Percentiles rank a stretch among this genome's conserved stretches.
phyloP scores from a whole-genome alignment of 1,284 basidiomycete genomes.

The Xerocomus amazonicus region DNA sequence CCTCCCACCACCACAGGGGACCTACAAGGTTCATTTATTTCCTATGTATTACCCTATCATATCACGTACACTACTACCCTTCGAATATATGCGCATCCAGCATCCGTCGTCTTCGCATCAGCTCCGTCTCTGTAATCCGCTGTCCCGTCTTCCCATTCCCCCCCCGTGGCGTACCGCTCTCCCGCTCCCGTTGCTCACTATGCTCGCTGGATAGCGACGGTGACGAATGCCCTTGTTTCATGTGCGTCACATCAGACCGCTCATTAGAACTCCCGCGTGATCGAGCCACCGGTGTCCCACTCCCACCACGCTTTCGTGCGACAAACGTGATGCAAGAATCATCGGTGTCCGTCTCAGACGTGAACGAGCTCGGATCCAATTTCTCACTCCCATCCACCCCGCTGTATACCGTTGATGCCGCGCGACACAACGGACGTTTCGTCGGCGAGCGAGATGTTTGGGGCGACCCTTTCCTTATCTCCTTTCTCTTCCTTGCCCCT shows the following conservation, averaged over 20 bases:
- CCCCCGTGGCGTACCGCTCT: conserved; percentile 33
- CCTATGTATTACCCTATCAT: background rate
- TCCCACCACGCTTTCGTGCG: conserved; percentile 45
- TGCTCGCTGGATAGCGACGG: conserved; percentile 10
- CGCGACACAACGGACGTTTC: conserved; percentile 15
- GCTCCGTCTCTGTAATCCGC: conserved; percentile 72
- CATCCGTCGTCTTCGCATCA: conserved; percentile 73
- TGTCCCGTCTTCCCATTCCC: conserved; percentile 51
- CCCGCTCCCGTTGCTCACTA: conserved; percentile 18
- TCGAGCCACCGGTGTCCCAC: conserved; percentile 22
- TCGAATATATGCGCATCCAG: conserved; percentile 59
- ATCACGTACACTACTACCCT: conserved; percentile 5
- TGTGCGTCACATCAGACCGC: conserved; percentile 12
- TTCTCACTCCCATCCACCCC: conserved; percentile 9
- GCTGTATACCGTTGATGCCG: background rate
- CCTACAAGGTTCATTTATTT: too few relatives aligned
- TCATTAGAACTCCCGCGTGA: conserved; percentile 22
- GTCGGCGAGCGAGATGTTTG: conserved; percentile 22
- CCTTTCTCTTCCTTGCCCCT: conserved; percentile 18
- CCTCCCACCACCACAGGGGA: too few relatives aligned
- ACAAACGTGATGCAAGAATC: conserved; percentile 68
- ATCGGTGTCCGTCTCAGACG: conserved; percentile 60
- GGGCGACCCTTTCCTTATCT: conserved; percentile 18
- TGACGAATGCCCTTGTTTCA: conserved; percentile 22
- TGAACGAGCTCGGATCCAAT: conserved; percentile 29